phyloP scores from a whole-genome alignment of 169 alveolate species.

The Eimeria brunetti region DNA sequence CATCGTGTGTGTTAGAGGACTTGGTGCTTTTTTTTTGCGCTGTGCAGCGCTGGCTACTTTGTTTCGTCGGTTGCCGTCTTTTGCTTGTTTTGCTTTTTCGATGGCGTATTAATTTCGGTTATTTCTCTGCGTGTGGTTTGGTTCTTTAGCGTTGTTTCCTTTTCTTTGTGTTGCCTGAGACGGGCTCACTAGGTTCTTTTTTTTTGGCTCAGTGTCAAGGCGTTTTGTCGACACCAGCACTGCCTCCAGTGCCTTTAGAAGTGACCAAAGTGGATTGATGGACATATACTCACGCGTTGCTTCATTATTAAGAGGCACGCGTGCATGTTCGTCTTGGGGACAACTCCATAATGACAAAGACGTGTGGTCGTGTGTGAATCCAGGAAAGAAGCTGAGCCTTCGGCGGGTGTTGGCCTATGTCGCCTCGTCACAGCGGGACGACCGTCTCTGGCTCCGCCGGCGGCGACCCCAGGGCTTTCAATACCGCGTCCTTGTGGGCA shows the following conservation, averaged over 20 bases:
- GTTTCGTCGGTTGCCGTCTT: neutral
- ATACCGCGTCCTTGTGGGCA: conserved; percentile 96
- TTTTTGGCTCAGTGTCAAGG: too few species aligned
- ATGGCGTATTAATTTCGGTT: neutral
- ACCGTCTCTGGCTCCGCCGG: conserved; percentile 99
- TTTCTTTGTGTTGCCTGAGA: too few species aligned
- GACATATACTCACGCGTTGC: too few species aligned
- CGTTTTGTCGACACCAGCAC: too few species aligned
- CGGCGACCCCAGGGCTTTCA: conserved; percentile 97
- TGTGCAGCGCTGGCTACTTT: neutral
- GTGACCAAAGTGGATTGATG: too few species aligned
- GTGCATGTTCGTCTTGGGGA: neutral
- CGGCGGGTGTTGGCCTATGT: conserved; percentile 98
- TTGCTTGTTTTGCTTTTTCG: too few species aligned
- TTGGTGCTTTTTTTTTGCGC: neutral
- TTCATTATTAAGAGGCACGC: neutral
- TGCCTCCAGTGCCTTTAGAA: too few species aligned
- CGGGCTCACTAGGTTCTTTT: neutral
- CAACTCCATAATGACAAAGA: neutral
- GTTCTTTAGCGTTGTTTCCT: neutral
- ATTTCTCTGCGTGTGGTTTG: neutral
- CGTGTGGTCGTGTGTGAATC: neutral
- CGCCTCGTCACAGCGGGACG: conserved; percentile 99
- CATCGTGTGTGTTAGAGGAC: neutral
- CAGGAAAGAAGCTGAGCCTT: conserved; percentile 97